Percentiles rank a stretch among this genome's conserved stretches.
phyloP scores from a whole-genome alignment of 805 yeast species.

The Metschnikowia similis region DNA sequence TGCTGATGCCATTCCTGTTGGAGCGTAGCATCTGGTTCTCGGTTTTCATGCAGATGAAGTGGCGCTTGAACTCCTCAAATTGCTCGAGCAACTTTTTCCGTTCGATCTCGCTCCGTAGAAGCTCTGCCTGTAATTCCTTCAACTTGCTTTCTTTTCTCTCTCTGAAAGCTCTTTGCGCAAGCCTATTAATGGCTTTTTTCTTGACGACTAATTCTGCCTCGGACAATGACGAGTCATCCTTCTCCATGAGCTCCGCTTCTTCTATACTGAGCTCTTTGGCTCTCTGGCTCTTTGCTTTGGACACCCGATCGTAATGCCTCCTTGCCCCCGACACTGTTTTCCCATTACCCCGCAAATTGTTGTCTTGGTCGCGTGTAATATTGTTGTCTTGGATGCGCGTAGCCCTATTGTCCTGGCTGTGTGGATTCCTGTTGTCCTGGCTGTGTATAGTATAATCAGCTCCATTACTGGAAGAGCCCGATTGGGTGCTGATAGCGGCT shows the following conservation, averaged over 20 bases:
- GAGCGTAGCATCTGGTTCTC: constrained; percentile 55
- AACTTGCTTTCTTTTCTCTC: constrained; percentile 73
- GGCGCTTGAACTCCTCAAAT: constrained; percentile 48
- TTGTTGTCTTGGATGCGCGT: too few species aligned
- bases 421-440: too few species aligned
- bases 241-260: constrained; percentile 33
- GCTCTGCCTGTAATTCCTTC: constrained; percentile 60
- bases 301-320: neutral
- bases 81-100: constrained; percentile 44
- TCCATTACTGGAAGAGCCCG: neutral
- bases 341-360: neutral
- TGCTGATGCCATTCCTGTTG: constrained; percentile 7
- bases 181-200: constrained; percentile 76
- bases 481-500: neutral
- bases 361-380: too few species aligned
- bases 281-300: constrained; percentile 2
- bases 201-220: constrained; percentile 46
- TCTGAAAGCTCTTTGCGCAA: constrained; percentile 84
- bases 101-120: constrained; percentile 55
- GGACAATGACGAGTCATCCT: constrained; percentile 34
- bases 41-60: constrained; percentile 52
- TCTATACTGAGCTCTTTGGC: constrained; percentile 22
- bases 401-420: too few species aligned
- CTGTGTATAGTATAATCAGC: neutral
- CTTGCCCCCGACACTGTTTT: neutral